These are phyloP conservation scores for Papiliotrema laurentii DNA, from an alignment of 1,284 basidiomycete genomes.

Conservation along the genomic window DNA sequence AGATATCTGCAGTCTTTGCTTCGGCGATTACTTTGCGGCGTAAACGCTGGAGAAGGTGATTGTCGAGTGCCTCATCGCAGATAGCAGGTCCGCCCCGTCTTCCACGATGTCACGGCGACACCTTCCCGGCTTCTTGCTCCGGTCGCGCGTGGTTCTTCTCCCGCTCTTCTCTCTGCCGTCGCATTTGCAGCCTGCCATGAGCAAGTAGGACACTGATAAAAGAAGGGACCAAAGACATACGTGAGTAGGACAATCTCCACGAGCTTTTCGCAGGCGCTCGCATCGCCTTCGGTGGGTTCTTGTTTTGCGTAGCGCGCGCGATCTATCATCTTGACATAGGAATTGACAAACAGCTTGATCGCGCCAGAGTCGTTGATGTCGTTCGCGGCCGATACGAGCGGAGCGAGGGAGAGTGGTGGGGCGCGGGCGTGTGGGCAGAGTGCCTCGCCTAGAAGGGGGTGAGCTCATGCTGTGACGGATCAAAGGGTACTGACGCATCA, in stretches of 20 bases:
- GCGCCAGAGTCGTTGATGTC: conserved; percentile 31
- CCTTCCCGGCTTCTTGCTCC: too few relatives aligned
- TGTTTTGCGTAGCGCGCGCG: conserved; percentile 61
- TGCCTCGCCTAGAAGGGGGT: background rate
- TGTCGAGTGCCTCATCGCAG: too few relatives aligned
- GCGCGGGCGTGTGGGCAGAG: conserved; percentile 27
- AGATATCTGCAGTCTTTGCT: too few relatives aligned
- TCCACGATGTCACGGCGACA: too few relatives aligned
- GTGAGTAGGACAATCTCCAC: conserved; percentile 59
- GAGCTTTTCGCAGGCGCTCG: conserved; percentile 60
- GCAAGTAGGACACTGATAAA: too few relatives aligned
- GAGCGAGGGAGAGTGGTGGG: conserved; percentile 59
- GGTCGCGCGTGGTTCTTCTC: background rate
- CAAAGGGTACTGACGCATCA: conserved; percentile 47
- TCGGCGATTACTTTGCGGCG: too few relatives aligned
- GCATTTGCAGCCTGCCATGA: background rate
- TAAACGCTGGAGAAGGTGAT: too few relatives aligned
- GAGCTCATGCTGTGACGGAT: conserved; percentile 19
- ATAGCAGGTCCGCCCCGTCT: too few relatives aligned
- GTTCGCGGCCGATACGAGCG: conserved; percentile 66
- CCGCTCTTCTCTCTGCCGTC: background rate
- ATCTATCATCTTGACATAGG: conserved; percentile 71
- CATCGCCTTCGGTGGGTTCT: conserved; percentile 68
- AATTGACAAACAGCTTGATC: conserved; percentile 62
- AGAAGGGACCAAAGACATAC: too few relatives aligned